phyloP scores from a whole-genome alignment of 768 basidiomycete genomes.

The Serendipita sp. region DNA sequence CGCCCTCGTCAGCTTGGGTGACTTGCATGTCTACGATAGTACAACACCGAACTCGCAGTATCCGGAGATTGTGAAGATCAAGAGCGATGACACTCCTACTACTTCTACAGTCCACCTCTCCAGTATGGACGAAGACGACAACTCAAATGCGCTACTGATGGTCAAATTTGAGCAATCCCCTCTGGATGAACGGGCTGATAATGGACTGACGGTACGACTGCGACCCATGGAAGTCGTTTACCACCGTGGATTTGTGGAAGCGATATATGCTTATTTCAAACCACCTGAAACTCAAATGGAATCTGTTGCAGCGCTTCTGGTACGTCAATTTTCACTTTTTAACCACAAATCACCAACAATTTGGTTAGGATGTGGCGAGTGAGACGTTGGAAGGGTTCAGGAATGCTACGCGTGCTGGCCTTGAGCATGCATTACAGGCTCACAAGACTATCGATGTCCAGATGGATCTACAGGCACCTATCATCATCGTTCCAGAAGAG shows the following conservation, averaged over 20 bases:
- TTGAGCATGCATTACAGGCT: conserved; percentile 82
- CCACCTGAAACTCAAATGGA: conserved; percentile 90
- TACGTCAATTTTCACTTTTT: conserved; percentile 21
- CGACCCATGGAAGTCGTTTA: conserved; percentile 95
- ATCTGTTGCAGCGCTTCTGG: conserved; percentile 83
- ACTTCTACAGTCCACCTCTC: conserved; percentile 10
- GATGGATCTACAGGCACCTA: conserved; percentile 89
- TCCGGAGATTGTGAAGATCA: conserved; percentile 80
- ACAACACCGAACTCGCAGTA: conserved; percentile 66
- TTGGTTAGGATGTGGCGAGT: conserved; percentile 63
- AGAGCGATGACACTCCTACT: conserved; percentile 16
- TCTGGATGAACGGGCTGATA: conserved; percentile 81
- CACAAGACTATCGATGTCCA: conserved; percentile 96
- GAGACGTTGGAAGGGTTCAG: conserved; percentile 84
- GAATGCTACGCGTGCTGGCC: conserved; percentile 83
- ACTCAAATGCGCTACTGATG: conserved; percentile 53
- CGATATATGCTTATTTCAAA: conserved; percentile 77
- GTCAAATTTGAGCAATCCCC: conserved; percentile 87
- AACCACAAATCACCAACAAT: background rate
- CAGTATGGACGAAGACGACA: conserved; percentile 24
- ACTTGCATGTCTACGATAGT: conserved; percentile 81
- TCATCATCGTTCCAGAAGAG: conserved; percentile 96
- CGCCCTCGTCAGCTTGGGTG: conserved; percentile 66
- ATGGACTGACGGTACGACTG: conserved; percentile 74
- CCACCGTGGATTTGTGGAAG: conserved; percentile 84